Evolutionary conservation across 2,329 filamentous ascomycete species (phyloP).

Genomic region (Colletotrichum salicis): DNA sequence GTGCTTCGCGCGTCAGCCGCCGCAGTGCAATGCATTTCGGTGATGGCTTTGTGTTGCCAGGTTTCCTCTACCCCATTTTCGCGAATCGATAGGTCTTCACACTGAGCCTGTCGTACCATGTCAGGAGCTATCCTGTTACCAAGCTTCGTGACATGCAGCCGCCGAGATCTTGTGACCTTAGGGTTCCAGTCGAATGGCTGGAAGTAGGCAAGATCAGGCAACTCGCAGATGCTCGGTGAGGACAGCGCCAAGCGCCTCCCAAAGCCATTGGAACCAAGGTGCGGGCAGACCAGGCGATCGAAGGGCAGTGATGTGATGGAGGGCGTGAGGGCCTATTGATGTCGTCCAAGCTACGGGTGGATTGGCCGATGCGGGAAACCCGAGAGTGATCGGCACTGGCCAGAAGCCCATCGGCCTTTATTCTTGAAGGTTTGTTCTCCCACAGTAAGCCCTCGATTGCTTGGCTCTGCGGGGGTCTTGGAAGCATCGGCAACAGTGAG

Average conservation of each 20-base stretch:
- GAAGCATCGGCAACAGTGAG: conserved; percentile 21
- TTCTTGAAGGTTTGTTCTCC: conserved; percentile 1
- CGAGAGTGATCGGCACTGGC: conserved; percentile 33
- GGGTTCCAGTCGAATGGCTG: conserved; percentile 9
- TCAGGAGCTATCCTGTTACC: background rate
- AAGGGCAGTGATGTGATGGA: conserved; percentile 12
- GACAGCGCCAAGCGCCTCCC: conserved; percentile 19
- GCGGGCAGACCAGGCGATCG: conserved; percentile 14
- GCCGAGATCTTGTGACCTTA: conserved; percentile 29
- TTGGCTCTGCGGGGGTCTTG: conserved; percentile 33
- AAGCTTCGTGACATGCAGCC: conserved; percentile 19
- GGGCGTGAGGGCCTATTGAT: conserved; percentile 18
- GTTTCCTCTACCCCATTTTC: background rate
- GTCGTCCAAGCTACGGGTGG: conserved; percentile 9
- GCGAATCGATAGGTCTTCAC: background rate
- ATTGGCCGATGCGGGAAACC: conserved; percentile 33
- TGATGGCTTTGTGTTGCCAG: background rate
- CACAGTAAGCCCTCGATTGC: conserved; percentile 4
- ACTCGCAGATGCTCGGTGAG: conserved; percentile 25
- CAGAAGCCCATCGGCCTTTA: conserved; percentile 27
- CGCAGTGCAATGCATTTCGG: background rate
- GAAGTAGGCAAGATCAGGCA: conserved; percentile 32
- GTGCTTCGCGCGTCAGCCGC: background rate
- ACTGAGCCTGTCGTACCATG: conserved; percentile 4
- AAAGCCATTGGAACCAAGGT: conserved; percentile 13